Conservation (phyloP, 2,329 filamentous ascomycete genomes). For the Gaeumannomyces tritici region DNA sequence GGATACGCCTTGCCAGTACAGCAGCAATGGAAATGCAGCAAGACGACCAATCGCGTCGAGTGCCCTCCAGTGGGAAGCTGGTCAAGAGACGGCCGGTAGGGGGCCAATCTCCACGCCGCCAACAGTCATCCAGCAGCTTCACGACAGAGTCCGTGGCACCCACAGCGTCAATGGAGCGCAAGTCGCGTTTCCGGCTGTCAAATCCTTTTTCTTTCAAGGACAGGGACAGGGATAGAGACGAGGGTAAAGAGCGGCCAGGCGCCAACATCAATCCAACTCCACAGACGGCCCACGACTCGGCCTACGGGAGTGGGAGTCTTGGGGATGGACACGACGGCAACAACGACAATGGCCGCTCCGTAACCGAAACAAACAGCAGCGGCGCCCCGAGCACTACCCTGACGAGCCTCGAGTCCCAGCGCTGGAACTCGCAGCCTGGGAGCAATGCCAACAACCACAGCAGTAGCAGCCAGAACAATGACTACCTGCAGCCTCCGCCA, state of each 20-base stretch:
- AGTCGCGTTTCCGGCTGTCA: not conserved
- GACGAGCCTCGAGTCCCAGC: not conserved
- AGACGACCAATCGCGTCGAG: not conserved
- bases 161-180: not conserved
- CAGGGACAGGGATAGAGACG: not conserved
- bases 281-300: not conserved
- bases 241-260: not conserved
- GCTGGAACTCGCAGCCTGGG: not conserved
- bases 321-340: not conserved
- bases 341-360: not conserved
- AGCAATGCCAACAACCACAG: not conserved
- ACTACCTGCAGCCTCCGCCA: not conserved
- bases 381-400: not conserved
- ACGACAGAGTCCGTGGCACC: not conserved
- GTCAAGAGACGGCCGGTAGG: not conserved
- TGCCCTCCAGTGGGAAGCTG: not conserved
- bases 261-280: not conserved
- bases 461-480: not conserved
- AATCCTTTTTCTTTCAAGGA: not conserved
- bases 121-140: not conserved
- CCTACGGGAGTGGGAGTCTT: not conserved
- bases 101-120: not conserved
- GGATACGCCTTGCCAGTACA: not conserved
- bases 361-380: not conserved
- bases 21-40: not conserved